Evolutionary conservation across 768 basidiomycete species (phyloP).

Genomic region (Amanita muscaria): DNA sequence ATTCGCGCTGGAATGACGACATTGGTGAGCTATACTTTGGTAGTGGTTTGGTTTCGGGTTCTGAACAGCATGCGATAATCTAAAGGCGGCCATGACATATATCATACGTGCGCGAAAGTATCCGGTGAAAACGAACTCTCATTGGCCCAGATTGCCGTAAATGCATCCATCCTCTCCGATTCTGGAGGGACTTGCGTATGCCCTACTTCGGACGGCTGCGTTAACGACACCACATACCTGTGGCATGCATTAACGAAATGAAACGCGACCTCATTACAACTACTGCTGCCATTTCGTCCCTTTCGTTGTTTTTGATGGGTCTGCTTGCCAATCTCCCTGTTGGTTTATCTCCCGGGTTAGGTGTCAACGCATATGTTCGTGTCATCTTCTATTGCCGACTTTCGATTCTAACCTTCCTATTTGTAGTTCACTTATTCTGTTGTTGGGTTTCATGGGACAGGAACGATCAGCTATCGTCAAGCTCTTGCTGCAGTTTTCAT

Average conservation of each 20-base stretch:
- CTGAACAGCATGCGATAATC: background rate
- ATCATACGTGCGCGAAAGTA: slow-evolving; percentile 38
- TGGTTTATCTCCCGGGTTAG: slow-evolving; percentile 82
- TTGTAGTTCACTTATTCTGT: slow-evolving; percentile 77
- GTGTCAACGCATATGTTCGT: slow-evolving; percentile 72
- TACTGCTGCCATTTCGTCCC: slow-evolving; percentile 68
- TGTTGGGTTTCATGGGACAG: slow-evolving; percentile 76
- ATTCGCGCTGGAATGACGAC: slow-evolving; percentile 74
- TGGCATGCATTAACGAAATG: slow-evolving; percentile 50
- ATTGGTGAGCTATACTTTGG: slow-evolving; percentile 45
- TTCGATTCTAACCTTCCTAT: background rate
- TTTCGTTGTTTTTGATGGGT: slow-evolving; percentile 78
- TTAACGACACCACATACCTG: slow-evolving; percentile 44
- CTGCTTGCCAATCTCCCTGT: slow-evolving; percentile 80
- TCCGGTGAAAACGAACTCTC: background rate
- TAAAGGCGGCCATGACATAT: slow-evolving; percentile 75
- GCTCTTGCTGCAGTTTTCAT: slow-evolving; percentile 81
- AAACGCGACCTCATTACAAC: slow-evolving; percentile 74
- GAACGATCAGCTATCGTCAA: slow-evolving; percentile 65
- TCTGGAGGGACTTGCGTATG: slow-evolving; percentile 81
- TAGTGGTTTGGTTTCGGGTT: background rate
- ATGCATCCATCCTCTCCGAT: slow-evolving; percentile 68
- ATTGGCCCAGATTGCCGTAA: slow-evolving; percentile 65
- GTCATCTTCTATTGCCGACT: background rate
- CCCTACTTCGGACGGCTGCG: slow-evolving; percentile 46